Conservation (phyloP, 2,329 filamentous ascomycete species). For the Botrytis aclada region DNA sequence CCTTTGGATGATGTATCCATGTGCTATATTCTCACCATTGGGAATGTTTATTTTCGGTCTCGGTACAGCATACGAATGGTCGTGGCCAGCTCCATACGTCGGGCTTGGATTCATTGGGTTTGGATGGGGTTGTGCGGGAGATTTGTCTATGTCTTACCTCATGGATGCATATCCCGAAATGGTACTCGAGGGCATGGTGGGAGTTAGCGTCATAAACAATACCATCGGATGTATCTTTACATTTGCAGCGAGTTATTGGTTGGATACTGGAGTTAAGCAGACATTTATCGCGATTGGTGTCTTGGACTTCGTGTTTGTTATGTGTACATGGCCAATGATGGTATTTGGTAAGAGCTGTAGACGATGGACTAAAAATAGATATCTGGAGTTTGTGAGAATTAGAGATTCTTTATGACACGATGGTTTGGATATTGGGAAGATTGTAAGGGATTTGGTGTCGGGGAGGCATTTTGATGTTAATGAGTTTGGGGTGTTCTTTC, state of each 20-base stretch:
- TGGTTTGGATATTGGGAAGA: not conserved
- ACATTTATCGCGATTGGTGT: conserved; percentile 52
- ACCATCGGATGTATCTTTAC: conserved; percentile 53
- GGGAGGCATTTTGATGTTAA: not conserved
- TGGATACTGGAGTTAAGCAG: conserved; percentile 46
- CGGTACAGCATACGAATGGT: conserved; percentile 45
- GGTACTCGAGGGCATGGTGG: conserved; percentile 57
- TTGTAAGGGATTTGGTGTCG: not conserved
- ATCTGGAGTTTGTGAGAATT: conserved; percentile 47
- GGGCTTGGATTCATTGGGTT: conserved; percentile 57
- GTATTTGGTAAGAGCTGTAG: conserved; percentile 50
- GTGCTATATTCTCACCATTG: conserved; percentile 37
- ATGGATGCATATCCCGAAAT: conserved; percentile 56
- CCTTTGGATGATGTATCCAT: conserved; percentile 38
- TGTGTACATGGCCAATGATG: conserved; percentile 53
- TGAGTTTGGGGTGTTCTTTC: not conserved
- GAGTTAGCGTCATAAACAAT: conserved; percentile 56
- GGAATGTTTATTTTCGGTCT: conserved; percentile 45
- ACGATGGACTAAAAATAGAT: conserved; percentile 47
- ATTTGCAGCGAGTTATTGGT: conserved; percentile 49
- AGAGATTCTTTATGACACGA: conserved; percentile 39
- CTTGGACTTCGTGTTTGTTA: conserved; percentile 50
- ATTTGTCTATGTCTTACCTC: conserved; percentile 53
- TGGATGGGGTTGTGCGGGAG: conserved; percentile 57
- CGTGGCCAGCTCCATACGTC: conserved; percentile 53